Conservation (phyloP, 2,329 filamentous ascomycete species). For the Epicoccum nigrum region DNA sequence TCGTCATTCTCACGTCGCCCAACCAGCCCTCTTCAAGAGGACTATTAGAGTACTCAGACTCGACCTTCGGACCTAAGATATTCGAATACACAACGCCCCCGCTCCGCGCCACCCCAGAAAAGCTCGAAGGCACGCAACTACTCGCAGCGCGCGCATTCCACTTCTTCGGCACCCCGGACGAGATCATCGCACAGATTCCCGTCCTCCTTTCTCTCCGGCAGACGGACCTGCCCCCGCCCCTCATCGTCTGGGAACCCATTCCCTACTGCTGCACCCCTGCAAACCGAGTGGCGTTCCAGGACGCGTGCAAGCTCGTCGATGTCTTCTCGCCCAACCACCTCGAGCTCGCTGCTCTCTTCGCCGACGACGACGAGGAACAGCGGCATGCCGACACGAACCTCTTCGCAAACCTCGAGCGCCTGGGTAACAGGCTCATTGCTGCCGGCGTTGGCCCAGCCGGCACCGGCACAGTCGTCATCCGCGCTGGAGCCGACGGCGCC, state of each 20-base stretch:
- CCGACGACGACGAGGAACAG: background rate
- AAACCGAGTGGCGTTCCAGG: constrained; percentile 11
- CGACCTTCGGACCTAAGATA: constrained; percentile 29
- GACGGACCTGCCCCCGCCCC: constrained; percentile 1
- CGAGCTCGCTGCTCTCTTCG: constrained; percentile 24
- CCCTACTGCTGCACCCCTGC: constrained; percentile 14
- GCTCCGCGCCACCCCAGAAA: constrained; percentile 13
- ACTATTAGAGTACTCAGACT: constrained; percentile 28
- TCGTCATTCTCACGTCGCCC: constrained; percentile 17
- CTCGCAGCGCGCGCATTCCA: constrained; percentile 25
- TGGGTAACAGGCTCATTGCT: background rate
- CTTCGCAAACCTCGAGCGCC: background rate
- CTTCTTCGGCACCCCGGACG: constrained; percentile 26
- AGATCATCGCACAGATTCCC: constrained; percentile 20
- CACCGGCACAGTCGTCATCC: constrained; percentile 15
- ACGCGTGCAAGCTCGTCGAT: constrained; percentile 26
- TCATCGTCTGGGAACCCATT: constrained; percentile 33
- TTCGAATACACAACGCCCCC: constrained; percentile 27
- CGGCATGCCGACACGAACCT: background rate
- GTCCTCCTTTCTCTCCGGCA: constrained; percentile 19
- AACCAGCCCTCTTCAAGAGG: constrained; percentile 19
- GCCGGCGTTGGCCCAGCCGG: background rate
- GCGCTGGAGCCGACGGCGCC: constrained; percentile 23
- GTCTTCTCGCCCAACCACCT: constrained; percentile 36
- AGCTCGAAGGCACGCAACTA: constrained; percentile 18